Evolutionary conservation across 2,329 filamentous ascomycete species (phyloP).

Genomic region (Cordyceps militaris): DNA sequence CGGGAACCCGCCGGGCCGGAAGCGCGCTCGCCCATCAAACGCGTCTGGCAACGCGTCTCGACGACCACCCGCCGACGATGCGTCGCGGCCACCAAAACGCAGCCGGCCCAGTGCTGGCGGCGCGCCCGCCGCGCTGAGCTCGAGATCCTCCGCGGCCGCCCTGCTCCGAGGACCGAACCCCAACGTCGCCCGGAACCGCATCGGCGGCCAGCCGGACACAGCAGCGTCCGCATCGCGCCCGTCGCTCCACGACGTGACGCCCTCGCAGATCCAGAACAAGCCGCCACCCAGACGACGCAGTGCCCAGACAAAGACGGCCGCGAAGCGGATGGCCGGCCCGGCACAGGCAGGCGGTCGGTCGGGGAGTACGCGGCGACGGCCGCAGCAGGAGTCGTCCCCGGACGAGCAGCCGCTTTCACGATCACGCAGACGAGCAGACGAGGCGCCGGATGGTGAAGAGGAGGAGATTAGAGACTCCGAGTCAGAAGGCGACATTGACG

Average conservation of each 20-base stretch:
- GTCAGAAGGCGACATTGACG: conserved; percentile 12
- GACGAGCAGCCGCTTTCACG: conserved; percentile 6
- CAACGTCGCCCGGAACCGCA: conserved; percentile 2
- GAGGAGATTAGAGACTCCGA: conserved; percentile 5
- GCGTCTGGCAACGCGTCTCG: conserved; percentile 27
- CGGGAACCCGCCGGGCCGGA: conserved; percentile 31
- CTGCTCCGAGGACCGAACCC: conserved; percentile 11
- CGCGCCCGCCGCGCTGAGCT: not conserved
- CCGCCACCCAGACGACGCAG: conserved; percentile 1
- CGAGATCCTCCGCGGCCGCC: not conserved
- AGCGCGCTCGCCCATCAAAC: conserved; percentile 36
- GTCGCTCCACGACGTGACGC: conserved; percentile 5
- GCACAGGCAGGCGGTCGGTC: conserved; percentile 12
- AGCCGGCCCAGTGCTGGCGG: conserved; percentile 12
- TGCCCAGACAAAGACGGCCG: not conserved
- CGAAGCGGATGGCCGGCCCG: conserved; percentile 17
- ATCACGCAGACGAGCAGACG: not conserved
- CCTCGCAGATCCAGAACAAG: conserved; percentile 9
- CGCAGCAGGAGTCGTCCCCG: conserved; percentile 16
- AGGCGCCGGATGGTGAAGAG: not conserved
- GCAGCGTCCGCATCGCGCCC: not conserved
- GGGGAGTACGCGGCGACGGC: not conserved
- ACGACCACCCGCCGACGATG: conserved; percentile 23
- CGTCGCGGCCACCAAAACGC: conserved; percentile 14
- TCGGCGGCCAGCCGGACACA: not conserved